Evolutionary conservation across 805 yeast species (phyloP).

Genomic region (Saccharomyces kudriavzevii): DNA sequence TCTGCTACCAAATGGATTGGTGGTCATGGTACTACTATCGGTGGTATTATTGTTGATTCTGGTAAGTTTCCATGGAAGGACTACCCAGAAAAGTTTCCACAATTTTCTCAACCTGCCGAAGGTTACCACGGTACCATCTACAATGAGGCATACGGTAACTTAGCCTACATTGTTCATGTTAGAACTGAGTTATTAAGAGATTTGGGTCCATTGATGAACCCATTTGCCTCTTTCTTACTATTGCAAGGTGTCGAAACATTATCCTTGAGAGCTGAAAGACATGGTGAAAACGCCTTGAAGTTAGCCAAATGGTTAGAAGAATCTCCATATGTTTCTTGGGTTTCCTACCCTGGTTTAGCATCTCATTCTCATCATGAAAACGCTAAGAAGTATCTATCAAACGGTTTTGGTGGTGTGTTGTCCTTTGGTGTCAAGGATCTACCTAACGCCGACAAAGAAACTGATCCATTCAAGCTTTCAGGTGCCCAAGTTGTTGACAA

Average conservation of each 20-base stretch:
- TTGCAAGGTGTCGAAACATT: conserved; percentile 92
- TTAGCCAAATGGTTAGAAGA: conserved; percentile 71
- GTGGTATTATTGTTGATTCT: conserved; percentile 81
- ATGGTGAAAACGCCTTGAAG: conserved; percentile 70
- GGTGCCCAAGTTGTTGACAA: conserved; percentile 80
- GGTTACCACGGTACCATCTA: conserved; percentile 87
- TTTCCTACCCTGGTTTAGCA: conserved; percentile 84
- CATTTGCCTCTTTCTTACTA: conserved; percentile 79
- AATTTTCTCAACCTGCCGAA: conserved; percentile 81
- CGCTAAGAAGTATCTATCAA: conserved; percentile 72
- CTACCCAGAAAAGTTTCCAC: conserved; percentile 83
- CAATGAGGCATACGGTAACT: conserved; percentile 72
- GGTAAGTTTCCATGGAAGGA: conserved; percentile 90
- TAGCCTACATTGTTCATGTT: conserved; percentile 70
- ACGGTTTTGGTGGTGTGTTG: conserved; percentile 81
- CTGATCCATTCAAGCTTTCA: conserved; percentile 59
- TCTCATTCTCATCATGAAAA: conserved; percentile 68
- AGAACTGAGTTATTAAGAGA: conserved; percentile 86
- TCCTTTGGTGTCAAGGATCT: conserved; percentile 81
- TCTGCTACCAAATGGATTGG: conserved; percentile 98
- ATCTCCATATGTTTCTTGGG: conserved; percentile 75
- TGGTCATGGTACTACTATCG: conserved; percentile 93
- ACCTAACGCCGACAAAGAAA: conserved; percentile 37
- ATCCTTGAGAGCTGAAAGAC: conserved; percentile 90
- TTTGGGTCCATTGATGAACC: conserved; percentile 81